A percentile compares a stretch with the other conserved stretches of the same genome.
phyloP scores from a whole-genome alignment of 2,329 filamentous ascomycete genomes.

The Neofusicoccum parvum region DNA sequence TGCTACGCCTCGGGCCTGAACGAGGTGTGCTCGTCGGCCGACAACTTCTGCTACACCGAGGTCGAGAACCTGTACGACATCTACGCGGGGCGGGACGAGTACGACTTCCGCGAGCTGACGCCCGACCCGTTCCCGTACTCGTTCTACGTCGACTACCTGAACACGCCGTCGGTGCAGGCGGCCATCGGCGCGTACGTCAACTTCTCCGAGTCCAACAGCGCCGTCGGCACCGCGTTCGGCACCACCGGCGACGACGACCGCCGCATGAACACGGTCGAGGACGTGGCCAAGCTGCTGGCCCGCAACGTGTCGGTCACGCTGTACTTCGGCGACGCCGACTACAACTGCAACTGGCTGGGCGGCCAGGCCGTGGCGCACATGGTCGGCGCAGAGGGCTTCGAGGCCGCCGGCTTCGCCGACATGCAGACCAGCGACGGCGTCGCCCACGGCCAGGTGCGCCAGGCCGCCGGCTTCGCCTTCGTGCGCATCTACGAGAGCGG shows the following conservation, averaged over 20 bases:
- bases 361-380: conserved; percentile 44
- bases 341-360: conserved; percentile 52
- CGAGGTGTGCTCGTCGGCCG: conserved; percentile 55
- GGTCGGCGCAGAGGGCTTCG: conserved; percentile 46
- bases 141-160: conserved; percentile 61
- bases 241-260: conserved; percentile 55
- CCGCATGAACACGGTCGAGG: conserved; percentile 46
- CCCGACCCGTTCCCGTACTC: conserved; percentile 61
- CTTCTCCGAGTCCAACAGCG: conserved; percentile 52
- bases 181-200: conserved; percentile 64
- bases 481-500: conserved; percentile 53
- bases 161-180: conserved; percentile 55
- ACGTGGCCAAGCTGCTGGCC: conserved; percentile 41
- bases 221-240: conserved; percentile 49
- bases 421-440: conserved; percentile 46
- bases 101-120: conserved; percentile 59
- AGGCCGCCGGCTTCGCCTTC: conserved; percentile 55
- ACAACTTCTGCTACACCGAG: conserved; percentile 57
- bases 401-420: conserved; percentile 51
- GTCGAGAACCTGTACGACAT: conserved; percentile 57
- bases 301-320: conserved; percentile 46
- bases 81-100: conserved; percentile 58
- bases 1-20: conserved; percentile 57
- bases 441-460: conserved; percentile 57
- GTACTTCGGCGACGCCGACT: conserved; percentile 53